phyloP scores from a whole-genome alignment of 1,284 basidiomycete genomes.

The Flammula alnicola region DNA sequence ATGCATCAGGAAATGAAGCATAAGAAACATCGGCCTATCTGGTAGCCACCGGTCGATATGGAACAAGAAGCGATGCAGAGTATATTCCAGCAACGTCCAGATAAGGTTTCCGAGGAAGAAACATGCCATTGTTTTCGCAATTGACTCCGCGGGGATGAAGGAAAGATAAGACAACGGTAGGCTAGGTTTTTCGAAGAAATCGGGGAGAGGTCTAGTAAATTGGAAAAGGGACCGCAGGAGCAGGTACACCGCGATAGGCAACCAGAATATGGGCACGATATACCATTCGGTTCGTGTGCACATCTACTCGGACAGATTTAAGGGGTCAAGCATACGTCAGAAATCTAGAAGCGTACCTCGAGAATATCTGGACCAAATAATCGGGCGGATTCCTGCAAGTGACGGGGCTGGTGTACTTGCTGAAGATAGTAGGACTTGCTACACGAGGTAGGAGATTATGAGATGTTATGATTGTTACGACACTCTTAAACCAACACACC shows the following conservation, averaged over 20 bases:
- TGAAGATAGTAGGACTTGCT: constrained; percentile 95
- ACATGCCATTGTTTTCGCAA: constrained; percentile 60
- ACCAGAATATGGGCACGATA: constrained; percentile 92
- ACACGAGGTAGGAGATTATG: constrained; percentile 20
- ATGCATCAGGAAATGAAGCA: constrained; percentile 92
- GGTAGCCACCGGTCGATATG: constrained; percentile 93
- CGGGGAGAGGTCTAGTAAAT: constrained; percentile 71
- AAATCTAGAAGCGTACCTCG: constrained; percentile 57
- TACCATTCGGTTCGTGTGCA: constrained; percentile 94
- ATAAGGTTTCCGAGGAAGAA: constrained; percentile 86
- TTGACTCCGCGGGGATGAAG: constrained; percentile 50
- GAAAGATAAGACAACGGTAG: constrained; percentile 55
- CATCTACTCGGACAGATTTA: constrained; percentile 46
- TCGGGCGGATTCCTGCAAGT: constrained; percentile 85
- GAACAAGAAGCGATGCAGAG: constrained; percentile 97
- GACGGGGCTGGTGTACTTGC: constrained; percentile 96
- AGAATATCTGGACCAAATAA: constrained; percentile 86
- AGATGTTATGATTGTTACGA: neutral
- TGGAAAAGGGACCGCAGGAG: constrained; percentile 83
- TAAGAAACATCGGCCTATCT: constrained; percentile 80
- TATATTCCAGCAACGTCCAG: constrained; percentile 97
- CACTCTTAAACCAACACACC: constrained; percentile 40
- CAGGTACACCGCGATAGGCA: constrained; percentile 85
- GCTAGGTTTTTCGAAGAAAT: constrained; percentile 56
- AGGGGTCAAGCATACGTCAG: constrained; percentile 1